phyloP scores from a whole-genome alignment of 176 grass and related monocot species.

The Phoenix dactylifera region DNA sequence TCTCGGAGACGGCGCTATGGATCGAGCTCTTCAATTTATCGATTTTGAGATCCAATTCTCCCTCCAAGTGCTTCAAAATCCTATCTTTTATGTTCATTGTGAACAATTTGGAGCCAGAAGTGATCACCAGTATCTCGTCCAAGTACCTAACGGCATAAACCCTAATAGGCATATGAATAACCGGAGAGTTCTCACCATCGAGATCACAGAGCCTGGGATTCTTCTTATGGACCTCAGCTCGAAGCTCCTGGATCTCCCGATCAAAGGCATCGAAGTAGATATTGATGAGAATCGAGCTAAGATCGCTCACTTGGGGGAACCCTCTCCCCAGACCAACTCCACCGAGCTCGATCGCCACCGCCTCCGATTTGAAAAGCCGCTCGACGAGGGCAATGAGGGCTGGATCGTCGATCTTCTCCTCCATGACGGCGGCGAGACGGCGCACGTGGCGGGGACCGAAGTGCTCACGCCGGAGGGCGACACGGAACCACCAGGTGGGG shows the following conservation, averaged over 20 bases:
- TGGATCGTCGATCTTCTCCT: conserved; percentile 45
- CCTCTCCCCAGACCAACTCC: conserved; percentile 53
- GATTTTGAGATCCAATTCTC: conserved; percentile 47
- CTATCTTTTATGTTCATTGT: conserved; percentile 53
- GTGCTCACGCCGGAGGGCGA: conserved; percentile 43
- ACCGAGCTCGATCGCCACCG: conserved; percentile 54
- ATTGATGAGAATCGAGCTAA: conserved; percentile 46
- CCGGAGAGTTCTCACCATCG: conserved; percentile 6
- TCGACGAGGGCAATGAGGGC: conserved; percentile 37
- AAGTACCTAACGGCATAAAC: conserved; percentile 61
- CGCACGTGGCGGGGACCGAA: conserved; percentile 41
- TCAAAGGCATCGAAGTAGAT: conserved; percentile 78
- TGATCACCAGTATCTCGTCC: conserved; percentile 69
- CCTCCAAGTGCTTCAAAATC: conserved; percentile 50
- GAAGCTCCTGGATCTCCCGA: conserved; percentile 48
- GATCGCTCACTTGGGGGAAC: conserved; percentile 54
- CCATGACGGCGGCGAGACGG: conserved; percentile 38
- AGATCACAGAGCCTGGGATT: conserved; percentile 44
- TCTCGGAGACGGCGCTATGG: conserved; percentile 71
- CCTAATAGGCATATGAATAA: conserved; percentile 61
- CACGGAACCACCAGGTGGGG: conserved; percentile 63
- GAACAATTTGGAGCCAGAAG: conserved; percentile 72
- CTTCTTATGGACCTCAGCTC: conserved; percentile 75
- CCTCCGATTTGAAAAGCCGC: conserved; percentile 39
- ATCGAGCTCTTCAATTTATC: conserved; percentile 58